phyloP scores from a whole-genome alignment of 2,329 filamentous ascomycete genomes.

The Pestalotiopsis fici region DNA sequence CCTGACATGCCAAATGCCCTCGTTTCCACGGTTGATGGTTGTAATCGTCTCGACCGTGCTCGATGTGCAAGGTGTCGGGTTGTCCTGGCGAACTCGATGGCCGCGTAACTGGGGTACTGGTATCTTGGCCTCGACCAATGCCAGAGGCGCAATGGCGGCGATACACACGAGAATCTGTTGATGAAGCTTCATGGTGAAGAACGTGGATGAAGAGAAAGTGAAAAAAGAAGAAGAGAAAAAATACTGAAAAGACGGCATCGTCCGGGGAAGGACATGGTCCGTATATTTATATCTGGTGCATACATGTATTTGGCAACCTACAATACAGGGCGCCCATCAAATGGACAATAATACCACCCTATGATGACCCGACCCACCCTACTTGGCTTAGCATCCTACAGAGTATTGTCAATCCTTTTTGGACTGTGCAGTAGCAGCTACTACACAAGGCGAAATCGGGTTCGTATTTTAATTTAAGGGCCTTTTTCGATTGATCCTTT shows the following conservation, averaged over 20 bases:
- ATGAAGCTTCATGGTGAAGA: neutral
- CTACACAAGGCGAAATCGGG: neutral
- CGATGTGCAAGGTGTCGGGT: neutral
- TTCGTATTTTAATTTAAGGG: neutral
- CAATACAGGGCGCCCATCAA: too few relatives aligned
- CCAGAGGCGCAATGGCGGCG: neutral
- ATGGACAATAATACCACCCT: neutral
- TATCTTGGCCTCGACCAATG: neutral
- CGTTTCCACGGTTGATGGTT: slow-evolving; percentile 5
- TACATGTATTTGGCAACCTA: neutral
- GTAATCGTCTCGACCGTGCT: slow-evolving; percentile 1
- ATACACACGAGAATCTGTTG: neutral
- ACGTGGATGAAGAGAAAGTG: too few relatives aligned
- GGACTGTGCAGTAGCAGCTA: neutral
- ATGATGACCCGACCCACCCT: neutral
- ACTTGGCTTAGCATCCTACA: neutral
- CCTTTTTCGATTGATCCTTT: neutral
- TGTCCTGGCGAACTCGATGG: slow-evolving; percentile 5
- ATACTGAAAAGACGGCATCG: neutral
- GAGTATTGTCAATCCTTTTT: neutral
- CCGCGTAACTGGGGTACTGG: neutral
- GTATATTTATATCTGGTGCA: neutral
- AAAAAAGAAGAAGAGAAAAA: neutral
- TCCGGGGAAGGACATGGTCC: neutral
- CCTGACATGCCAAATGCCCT: slow-evolving; percentile 8